These are phyloP conservation scores for Colletotrichum falcatum DNA, from an alignment of 2,329 filamentous ascomycete species.

Conservation along the genomic window DNA sequence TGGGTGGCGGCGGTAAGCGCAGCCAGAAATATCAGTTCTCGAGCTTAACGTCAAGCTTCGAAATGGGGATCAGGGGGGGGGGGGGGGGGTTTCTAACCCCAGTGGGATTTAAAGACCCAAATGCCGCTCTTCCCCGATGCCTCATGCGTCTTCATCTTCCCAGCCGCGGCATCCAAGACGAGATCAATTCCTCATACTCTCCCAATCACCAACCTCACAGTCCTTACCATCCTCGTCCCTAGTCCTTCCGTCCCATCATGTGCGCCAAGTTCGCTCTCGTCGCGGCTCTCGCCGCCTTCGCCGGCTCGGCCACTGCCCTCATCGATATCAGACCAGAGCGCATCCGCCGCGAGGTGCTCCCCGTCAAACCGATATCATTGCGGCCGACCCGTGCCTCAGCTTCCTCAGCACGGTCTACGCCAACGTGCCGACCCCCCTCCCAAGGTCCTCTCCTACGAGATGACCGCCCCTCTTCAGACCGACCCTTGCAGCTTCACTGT, in stretches of 20 bases:
- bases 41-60: constrained; percentile 20
- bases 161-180: background rate
- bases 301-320: constrained; percentile 43
- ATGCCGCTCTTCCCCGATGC: constrained; percentile 1
- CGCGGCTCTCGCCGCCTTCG: constrained; percentile 43
- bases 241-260: constrained; percentile 44
- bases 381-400: constrained; percentile 40
- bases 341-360: constrained; percentile 42
- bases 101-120: constrained; percentile 1
- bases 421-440: constrained; percentile 45
- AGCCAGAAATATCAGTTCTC: background rate
- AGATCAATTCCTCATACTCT: background rate
- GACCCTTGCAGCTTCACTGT: constrained; percentile 45
- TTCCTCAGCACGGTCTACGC: constrained; percentile 42
- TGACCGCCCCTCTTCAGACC: constrained; percentile 37
- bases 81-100: background rate
- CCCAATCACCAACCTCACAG: background rate
- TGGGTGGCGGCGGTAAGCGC: background rate
- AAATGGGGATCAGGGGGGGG: constrained; percentile 24
- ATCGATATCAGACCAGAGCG: constrained; percentile 36
- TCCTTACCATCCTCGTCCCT: background rate
- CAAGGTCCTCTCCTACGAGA: constrained; percentile 42
- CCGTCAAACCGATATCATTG: constrained; percentile 43
- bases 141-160: background rate
- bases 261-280: constrained; percentile 44